Percentiles rank a stretch among this genome's conserved stretches.
Conservation (phyloP, 2,329 filamentous ascomycete species). For the Arthrobotrys conoides region DNA sequence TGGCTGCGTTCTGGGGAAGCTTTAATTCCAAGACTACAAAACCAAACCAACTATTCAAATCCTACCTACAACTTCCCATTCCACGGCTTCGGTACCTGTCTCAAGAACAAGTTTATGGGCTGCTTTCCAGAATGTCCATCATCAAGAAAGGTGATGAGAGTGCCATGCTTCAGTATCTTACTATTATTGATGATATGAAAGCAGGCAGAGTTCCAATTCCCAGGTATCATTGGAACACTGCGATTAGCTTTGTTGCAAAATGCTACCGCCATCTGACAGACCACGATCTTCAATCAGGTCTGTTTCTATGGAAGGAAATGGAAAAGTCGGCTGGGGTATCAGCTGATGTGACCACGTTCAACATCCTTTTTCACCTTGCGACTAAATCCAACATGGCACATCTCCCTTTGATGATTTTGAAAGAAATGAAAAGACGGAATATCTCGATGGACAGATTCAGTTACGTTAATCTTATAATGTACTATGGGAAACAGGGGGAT, state of each 20-base stretch:
- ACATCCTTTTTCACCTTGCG: conserved; percentile 90
- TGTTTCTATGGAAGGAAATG: conserved; percentile 91
- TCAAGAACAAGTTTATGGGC: conserved; percentile 72
- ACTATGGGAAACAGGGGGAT: conserved; percentile 81
- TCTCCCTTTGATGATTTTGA: conserved; percentile 85
- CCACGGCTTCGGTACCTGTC: conserved; percentile 68
- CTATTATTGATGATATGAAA: conserved; percentile 86
- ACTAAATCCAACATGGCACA: conserved; percentile 86
- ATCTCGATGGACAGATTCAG: conserved; percentile 82
- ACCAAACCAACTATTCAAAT: conserved; percentile 64
- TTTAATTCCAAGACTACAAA: conserved; percentile 41
- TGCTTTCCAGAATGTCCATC: conserved; percentile 79
- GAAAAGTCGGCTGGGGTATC: conserved; percentile 77
- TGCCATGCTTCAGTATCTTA: conserved; percentile 85
- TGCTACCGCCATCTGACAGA: conserved; percentile 75
- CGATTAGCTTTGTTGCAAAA: conserved; percentile 82
- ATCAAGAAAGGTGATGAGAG: conserved; percentile 72
- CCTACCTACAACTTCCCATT: conserved; percentile 66
- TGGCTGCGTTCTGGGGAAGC: conserved; percentile 41
- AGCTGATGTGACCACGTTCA: conserved; percentile 86
- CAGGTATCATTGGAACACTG: conserved; percentile 83
- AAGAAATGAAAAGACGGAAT: conserved; percentile 81
- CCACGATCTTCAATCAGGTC: conserved; percentile 76
- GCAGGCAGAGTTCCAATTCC: conserved; percentile 78
- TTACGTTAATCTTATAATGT: conserved; percentile 85